Base-by-base conservation (phyloP, 371 early-diverging fungal species). In the Apophysomyces ossiformis region DNA sequence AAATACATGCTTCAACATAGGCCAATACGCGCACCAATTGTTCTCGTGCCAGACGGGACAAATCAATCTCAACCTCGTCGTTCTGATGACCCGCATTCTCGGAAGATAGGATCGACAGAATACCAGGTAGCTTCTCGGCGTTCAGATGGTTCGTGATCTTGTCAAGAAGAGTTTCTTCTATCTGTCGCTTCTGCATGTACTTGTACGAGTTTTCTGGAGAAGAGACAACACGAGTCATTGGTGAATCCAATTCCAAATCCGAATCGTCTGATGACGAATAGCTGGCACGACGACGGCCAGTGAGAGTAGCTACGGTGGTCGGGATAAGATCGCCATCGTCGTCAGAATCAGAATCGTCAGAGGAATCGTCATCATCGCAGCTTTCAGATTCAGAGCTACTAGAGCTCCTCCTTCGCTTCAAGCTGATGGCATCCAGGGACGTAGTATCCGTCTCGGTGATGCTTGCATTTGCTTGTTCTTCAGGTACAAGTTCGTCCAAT, bases 1-100 rank as follows among this genome's bases (percentile, higher is more conserved):
- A 38, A 57, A 83, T 74, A 64, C 83, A 83, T 15, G 83, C 83
- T 50, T 83, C 83, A 2, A 83, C 83, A 75, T 83, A 83, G 15
- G 68, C 71, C 57, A 83, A 32, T 4, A 83, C 64, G 39, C 73
- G 67, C 9, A 79, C 75, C 50, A 83, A 56, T 45, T 78, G 76
- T n/a, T 78, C 78, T 18, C 80, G 83, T 44, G 70, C 75, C 41
- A 83, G 62, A 57, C 80, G 69, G n/a, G 83, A 83, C 43, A 83
- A 44, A 66, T 83, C 83, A 45, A 83, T 78, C 50, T 83, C 83
- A 5, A 83, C 80, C 58, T 79, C 78, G 16, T 69, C 73, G 9
- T 79, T 73, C 16, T 72, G 69, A 32, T 75, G 68, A 16, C 64
- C 60, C 8, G 65, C 54, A 56, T 73, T 73, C 58, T 77, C 74